Evolutionary conservation across 2,329 filamentous ascomycete species (phyloP).

Genomic region (Colletotrichum filicis): DNA sequence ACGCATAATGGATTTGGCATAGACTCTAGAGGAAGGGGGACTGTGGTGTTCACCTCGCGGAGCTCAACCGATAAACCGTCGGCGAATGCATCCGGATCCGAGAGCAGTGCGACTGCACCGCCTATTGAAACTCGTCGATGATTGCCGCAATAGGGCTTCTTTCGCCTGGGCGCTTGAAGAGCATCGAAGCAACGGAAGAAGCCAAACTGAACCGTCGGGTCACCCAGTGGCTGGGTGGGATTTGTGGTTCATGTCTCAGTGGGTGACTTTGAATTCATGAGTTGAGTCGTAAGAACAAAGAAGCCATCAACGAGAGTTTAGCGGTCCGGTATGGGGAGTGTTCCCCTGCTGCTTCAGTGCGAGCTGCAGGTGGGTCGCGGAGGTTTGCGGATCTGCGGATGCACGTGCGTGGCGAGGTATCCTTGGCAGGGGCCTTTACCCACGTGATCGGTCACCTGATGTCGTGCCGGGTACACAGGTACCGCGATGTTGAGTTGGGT

Average conservation of each 20-base stretch:
- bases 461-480: not conserved
- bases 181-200: not conserved
- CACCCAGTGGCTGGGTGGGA: not conserved
- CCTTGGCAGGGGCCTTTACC: not conserved
- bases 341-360: not conserved
- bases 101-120: not conserved
- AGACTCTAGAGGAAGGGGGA: not conserved
- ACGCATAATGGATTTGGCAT: not conserved
- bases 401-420: not conserved
- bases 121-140: not conserved
- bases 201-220: not conserved
- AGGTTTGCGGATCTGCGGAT: not conserved
- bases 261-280: not conserved
- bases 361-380: not conserved
- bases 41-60: not conserved
- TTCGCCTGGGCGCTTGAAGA: not conserved
- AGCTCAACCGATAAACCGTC: not conserved
- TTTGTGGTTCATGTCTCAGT: not conserved
- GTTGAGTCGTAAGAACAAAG: not conserved
- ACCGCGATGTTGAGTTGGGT: not conserved
- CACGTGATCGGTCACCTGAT: slow-evolving; percentile 10
- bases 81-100: slow-evolving; percentile 2
- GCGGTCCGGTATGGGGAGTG: not conserved
- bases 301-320: not conserved
- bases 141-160: not conserved